phyloP scores from a whole-genome alignment of 257 asterid genomes.

The Ehretia macrophylla region DNA sequence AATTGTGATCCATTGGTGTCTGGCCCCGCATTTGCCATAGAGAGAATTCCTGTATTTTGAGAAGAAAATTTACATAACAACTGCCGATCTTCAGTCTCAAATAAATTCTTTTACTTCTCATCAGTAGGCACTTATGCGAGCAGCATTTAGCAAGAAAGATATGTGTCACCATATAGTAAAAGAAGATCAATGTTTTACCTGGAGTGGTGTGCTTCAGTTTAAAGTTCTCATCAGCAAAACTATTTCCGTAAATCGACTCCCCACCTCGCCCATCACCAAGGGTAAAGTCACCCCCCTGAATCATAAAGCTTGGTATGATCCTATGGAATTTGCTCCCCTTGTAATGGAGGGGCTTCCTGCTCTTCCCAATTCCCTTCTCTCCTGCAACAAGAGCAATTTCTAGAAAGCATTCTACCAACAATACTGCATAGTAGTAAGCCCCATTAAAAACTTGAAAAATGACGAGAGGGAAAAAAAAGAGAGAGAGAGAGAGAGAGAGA shows the following conservation, averaged over 20 bases:
- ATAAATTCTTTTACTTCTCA: background rate
- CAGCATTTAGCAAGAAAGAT: background rate
- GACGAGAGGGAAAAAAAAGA: no score
- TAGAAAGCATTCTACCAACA: constrained; percentile 1
- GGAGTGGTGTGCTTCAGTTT: constrained; percentile 75
- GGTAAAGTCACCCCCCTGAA: constrained; percentile 96
- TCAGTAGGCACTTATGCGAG: background rate
- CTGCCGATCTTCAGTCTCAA: no score
- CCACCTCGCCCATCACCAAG: constrained; percentile 94
- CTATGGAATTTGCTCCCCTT: constrained; percentile 85
- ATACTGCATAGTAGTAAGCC: background rate
- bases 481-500: background rate
- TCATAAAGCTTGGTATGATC: constrained; percentile 91
- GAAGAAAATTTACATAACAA: background rate
- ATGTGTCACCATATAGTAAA: background rate
- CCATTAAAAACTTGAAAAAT: background rate
- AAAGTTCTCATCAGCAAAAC: constrained; percentile 80
- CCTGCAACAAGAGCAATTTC: constrained; percentile 46
- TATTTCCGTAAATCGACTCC: constrained; percentile 74
- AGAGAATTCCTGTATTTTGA: constrained; percentile 54
- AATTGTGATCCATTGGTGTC: constrained; percentile 93
- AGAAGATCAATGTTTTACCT: constrained; percentile 40
- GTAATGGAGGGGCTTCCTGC: constrained; percentile 75
- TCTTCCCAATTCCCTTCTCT: constrained; percentile 76
- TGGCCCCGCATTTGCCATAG: constrained; percentile 89